Evolutionary conservation across 1,284 basidiomycete species (phyloP), one percentile per base, ranked within the genome.

Genomic region (Gomphus sp.): DNA sequence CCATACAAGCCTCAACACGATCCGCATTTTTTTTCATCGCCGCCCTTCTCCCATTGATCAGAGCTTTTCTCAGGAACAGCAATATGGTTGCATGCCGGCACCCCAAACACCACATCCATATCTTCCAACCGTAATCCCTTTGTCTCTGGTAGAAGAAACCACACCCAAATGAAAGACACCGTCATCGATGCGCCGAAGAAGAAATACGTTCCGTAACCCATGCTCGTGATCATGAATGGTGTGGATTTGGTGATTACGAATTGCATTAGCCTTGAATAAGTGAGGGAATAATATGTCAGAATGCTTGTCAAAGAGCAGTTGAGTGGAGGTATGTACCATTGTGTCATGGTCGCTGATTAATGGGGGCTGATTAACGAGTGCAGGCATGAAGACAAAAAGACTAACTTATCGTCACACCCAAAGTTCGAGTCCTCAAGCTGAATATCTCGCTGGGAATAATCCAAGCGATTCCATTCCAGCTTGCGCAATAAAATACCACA

Each of bases 211-310:
- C 22, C 22, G 22, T 22, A 22, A 22, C 22, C 22, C 22, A 22
- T 22, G 22, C 22, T 22, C 22, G 57, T 59, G 12, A 70, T 67
- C 53, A 72, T 70, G 48, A 64, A 61, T 16, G 69, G 69, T 54
- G 67, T 66, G 3, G 63, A 58, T 53, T 65, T 52, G 12, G 68
- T 69, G 10, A 65, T 60, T 22, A 63, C 64, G 53, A 67, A 69
- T 45, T 64, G 60, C 25, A 41, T 64, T 2, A 51, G 22, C 56
- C 54, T 57, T 31, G 54, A 48, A 55, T 56, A 54, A 48, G 28
- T 33, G 33, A 50, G 14, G 11, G 10, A 50, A n/a, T 33, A 8
- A 33, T 22, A 8, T 4, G 25, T 50, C 28, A 34, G 28, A 6
- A 22, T 2, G 34, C 34, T 34, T 22, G 22, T 22, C 1, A 22